Evolutionary conservation across 306 rosid genomes (phyloP).

Genomic region (Lathyrus oleraceus): DNA sequence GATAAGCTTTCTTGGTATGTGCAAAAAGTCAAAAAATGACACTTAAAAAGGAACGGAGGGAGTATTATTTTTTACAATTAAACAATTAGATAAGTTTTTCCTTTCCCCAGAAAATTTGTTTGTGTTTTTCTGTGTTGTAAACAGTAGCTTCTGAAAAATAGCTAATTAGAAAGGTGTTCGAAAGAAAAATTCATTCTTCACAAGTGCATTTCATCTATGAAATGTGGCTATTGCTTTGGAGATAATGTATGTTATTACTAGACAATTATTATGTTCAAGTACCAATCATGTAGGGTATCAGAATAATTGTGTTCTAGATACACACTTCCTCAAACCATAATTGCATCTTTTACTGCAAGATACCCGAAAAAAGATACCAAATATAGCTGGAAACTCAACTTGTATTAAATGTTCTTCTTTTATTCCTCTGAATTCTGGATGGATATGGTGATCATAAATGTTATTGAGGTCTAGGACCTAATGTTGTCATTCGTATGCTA

Average conservation of each 20-base stretch:
- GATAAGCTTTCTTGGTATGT: too few relatives aligned
- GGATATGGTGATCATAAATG: constrained; percentile 15
- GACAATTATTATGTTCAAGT: neutral
- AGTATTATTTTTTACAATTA: neutral
- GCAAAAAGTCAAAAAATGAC: too few relatives aligned
- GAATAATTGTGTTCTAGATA: neutral
- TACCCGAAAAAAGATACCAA: constrained; percentile 1
- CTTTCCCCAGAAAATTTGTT: neutral
- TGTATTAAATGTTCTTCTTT: neutral
- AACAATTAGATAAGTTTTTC: neutral
- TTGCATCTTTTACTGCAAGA: neutral
- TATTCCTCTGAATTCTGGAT: neutral
- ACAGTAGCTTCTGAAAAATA: neutral
- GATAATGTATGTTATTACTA: neutral
- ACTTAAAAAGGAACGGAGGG: too few relatives aligned
- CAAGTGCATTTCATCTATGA: neutral
- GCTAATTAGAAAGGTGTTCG: neutral
- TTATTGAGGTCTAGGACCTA: constrained; percentile 11
- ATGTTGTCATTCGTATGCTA: too few relatives aligned
- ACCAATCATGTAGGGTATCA: neutral
- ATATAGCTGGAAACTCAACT: neutral
- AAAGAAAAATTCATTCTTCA: neutral
- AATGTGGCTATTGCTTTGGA: neutral
- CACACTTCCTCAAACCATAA: neutral
- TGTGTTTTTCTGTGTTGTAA: neutral